Percentiles rank a stretch among this genome's conserved stretches.
Evolutionary conservation across 306 rosid species (phyloP).

Genomic region (Styphnolobium japonicum): DNA sequence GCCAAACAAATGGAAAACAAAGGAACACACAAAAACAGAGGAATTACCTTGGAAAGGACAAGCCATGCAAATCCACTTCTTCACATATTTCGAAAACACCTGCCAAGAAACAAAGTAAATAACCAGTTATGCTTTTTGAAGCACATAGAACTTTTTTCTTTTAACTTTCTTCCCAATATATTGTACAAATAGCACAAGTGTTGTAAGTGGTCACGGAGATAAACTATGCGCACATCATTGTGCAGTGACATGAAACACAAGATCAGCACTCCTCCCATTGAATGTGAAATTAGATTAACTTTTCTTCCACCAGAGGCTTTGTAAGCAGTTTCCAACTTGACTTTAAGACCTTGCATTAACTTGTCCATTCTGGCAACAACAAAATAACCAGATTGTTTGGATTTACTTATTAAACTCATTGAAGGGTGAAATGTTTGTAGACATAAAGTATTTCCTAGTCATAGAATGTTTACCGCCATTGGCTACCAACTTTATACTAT

Average conservation of each 20-base stretch:
- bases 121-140: conserved; percentile 13
- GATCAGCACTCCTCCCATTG: conserved; percentile 89
- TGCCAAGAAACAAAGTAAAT: conserved; percentile 46
- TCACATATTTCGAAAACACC: conserved; percentile 79
- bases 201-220: conserved; percentile 26
- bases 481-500: neutral
- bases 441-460: neutral
- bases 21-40: neutral
- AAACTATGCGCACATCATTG: conserved; percentile 56
- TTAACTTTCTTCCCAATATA: conserved; percentile 13
- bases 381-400: conserved; percentile 10
- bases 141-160: neutral
- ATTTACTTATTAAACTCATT: neutral
- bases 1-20: neutral
- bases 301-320: conserved; percentile 91
- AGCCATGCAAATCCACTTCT: conserved; percentile 84
- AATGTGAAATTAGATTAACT: conserved; percentile 81
- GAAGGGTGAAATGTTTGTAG: neutral
- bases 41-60: conserved; percentile 90
- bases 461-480: neutral
- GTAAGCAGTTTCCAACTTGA: conserved; percentile 76
- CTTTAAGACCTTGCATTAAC: conserved; percentile 69
- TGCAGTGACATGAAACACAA: conserved; percentile 74
- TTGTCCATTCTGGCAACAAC: conserved; percentile 61
- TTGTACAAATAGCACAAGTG: conserved; percentile 15